Base-by-base conservation (phyloP, 208 protist genomes). In the Angomonas desouzai region DNA sequence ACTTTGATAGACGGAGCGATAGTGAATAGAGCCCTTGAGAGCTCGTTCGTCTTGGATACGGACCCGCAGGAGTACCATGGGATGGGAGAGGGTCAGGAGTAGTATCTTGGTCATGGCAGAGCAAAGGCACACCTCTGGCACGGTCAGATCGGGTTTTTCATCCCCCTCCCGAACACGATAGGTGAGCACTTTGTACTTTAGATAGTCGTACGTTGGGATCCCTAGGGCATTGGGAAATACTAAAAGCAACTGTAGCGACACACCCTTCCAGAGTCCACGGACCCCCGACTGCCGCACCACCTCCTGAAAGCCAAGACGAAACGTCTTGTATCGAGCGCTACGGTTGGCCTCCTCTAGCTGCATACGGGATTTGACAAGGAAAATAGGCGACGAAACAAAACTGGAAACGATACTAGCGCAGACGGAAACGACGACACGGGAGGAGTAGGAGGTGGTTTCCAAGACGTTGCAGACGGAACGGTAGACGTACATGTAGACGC, bases 41-140 rank as follows among this genome's bases (percentile, higher is more conserved):
- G 70, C 78, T 6, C 88, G 83, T 47, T 92, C 75, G 61, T 96
- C 91, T 63, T 96, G 91, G 72, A 96, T 67, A 29, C 87, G 75
- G 28, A 90, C 72, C 62, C 83, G 85, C 34, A 94, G 62, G 49
- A 93, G 57, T 10, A 87, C 68, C 0, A 96, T 56, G 22, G 91
- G 91, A 55, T 96, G 87, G 9, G 87, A 93, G 0, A 96, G 40
- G 0, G 74, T 34, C 0, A 91, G 64, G 10, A 93, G 62, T 48
- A 87, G 58, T 0, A 77, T 32, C 60, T 94, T 93, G 3, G 87
- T 85, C 27, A 81, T 23, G 0, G 74, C 68, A 18, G 91, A 91
- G 64, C 91, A 96, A 49, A 81, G 33, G n/a, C 67, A 76, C 10
- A 93, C 77, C 62, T 94, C 91, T 2, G 74, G 9, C 1, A 87